Conservation (phyloP, 1,284 basidiomycete genomes). For the Moesziomyces sp. region DNA sequence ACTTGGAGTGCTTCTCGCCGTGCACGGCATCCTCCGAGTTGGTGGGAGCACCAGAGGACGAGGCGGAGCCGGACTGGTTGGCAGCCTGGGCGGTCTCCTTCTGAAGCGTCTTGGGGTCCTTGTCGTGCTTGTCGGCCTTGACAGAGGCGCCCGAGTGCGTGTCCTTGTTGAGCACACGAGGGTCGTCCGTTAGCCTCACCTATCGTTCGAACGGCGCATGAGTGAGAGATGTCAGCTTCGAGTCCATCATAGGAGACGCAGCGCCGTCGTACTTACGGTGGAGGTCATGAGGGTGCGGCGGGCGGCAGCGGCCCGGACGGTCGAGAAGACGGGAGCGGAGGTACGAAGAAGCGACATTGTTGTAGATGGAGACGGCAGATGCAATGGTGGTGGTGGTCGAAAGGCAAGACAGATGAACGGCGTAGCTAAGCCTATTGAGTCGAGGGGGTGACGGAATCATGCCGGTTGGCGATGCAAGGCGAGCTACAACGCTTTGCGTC, state of each 20-base stretch:
- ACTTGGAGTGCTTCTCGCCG: constrained; percentile 47
- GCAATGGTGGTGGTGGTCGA: background rate
- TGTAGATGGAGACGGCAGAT: background rate
- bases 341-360: constrained; percentile 46
- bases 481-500: background rate
- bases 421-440: too few species aligned
- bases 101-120: constrained; percentile 49
- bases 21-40: constrained; percentile 53
- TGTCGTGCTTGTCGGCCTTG: constrained; percentile 49
- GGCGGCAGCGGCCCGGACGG: constrained; percentile 6
- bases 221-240: background rate
- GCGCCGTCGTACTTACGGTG: constrained; percentile 21
- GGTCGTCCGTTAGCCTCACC: constrained; percentile 41
- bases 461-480: too few species aligned
- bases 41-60: constrained; percentile 23
- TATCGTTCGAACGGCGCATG: constrained; percentile 1
- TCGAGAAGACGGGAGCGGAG: constrained; percentile 13
- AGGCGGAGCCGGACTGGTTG: constrained; percentile 6
- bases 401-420: too few species aligned
- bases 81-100: constrained; percentile 28
- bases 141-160: constrained; percentile 48
- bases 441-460: background rate
- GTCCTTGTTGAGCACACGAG: constrained; percentile 30
- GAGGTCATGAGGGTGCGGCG: constrained; percentile 27
- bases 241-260: too few species aligned